phyloP scores from a whole-genome alignment of 164 flowering plant species.

The Brasenia schreberi region DNA sequence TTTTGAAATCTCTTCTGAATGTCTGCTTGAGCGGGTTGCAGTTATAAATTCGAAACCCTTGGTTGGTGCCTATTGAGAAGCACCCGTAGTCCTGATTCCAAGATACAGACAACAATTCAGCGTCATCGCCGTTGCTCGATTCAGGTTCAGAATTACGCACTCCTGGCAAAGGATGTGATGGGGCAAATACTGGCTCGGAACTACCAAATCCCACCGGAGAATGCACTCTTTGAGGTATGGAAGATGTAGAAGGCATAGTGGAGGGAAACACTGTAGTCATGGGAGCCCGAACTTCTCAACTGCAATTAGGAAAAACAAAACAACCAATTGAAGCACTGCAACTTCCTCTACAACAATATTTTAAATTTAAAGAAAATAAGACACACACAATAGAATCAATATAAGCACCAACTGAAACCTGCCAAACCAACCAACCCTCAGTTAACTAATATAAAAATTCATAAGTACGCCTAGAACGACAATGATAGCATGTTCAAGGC shows the following conservation, averaged over 20 bases:
- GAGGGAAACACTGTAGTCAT: slow-evolving; percentile 6
- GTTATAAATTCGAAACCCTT: slow-evolving; percentile 46
- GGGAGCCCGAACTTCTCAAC: slow-evolving; percentile 8
- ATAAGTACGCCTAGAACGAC: too few relatives aligned
- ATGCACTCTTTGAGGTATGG: slow-evolving; percentile 21
- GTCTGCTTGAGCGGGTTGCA: slow-evolving; percentile 50
- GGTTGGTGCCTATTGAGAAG: slow-evolving; percentile 47
- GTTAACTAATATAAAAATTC: too few relatives aligned
- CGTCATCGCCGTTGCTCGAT: slow-evolving; percentile 22
- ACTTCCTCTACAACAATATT: not conserved
- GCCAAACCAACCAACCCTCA: too few relatives aligned
- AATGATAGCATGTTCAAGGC: too few relatives aligned
- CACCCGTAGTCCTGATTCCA: slow-evolving; percentile 62
- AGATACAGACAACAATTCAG: slow-evolving; percentile 36
- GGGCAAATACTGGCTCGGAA: slow-evolving; percentile 14
- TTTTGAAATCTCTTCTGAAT: slow-evolving; percentile 5
- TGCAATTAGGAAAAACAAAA: not conserved
- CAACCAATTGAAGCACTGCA: not conserved
- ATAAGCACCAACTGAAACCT: too few relatives aligned
- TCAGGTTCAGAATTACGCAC: slow-evolving; percentile 19
- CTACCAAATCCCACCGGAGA: slow-evolving; percentile 15
- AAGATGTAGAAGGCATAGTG: slow-evolving; percentile 23
- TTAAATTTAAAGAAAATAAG: too few relatives aligned
- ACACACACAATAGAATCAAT: too few relatives aligned
- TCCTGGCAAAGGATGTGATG: slow-evolving; percentile 5